Evolutionary conservation across 306 rosid species (phyloP), one percentile per base, ranked within the genome.

Genomic region (Lagenaria siceraria): DNA sequence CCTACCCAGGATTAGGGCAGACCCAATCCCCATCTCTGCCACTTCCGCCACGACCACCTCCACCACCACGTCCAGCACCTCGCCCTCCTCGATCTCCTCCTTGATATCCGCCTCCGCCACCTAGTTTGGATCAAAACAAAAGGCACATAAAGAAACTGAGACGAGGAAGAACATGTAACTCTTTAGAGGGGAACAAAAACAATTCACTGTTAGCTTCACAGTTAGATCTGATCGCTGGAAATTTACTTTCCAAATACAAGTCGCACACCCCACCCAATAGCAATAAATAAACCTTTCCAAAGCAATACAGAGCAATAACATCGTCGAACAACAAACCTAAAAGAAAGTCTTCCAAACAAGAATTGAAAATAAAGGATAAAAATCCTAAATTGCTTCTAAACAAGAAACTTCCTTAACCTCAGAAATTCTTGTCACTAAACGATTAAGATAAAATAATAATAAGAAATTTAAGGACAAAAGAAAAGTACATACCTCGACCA

Each of bases 11-110:
- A 58, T 89, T 92, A 69, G 99, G 98, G 82, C 99, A 96, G 3
- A 90, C 89, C 99, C 99, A 96, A 80, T 96, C 98, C 49, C 99
- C 99, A 52, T 96, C 99, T 87, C 98, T 86, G 58, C 99, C 99
- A 31, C 99, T 79, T 6, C 97, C 97, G 38, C 93, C 92, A 18
- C 98, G 87, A 31, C 95, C 91, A 51, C 87, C 74, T 33, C 84
- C 85, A 5, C 90, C 86, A 0, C 95, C 90, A 0, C 96, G 62
- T 0, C 92, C 86, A 6, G 89, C 86, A 0, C 92, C 93, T 55
- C 98, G 83, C 53, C 95, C 91, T 1, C 98, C 93, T 0, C 97
- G 91, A 71, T 88, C 96, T 46, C 95, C 97, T 18, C 95, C 93
- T 81, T 88, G 97, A 87, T 85, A 90, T 3, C 76, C 56, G 17